phyloP scores from a whole-genome alignment of 345 rosid genomes.

The Citrus sp. region DNA sequence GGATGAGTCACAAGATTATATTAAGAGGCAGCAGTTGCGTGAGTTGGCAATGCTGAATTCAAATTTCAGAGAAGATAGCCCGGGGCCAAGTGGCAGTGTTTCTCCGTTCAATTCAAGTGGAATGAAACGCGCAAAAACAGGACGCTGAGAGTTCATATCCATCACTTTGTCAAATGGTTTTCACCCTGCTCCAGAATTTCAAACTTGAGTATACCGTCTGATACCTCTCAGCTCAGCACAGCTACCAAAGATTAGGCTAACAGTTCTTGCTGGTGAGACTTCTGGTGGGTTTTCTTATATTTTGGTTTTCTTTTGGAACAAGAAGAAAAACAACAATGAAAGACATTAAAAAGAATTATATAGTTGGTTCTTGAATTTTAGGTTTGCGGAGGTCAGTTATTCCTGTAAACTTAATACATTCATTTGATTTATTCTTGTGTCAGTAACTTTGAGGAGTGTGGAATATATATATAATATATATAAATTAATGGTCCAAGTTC shows the following conservation, averaged over 20 bases:
- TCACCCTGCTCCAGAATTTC: slow-evolving; percentile 23
- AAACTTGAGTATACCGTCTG: slow-evolving; percentile 28
- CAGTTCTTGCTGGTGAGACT: slow-evolving; percentile 49
- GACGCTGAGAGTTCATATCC: slow-evolving; percentile 42
- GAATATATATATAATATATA: slow-evolving; percentile 18
- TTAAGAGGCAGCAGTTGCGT: slow-evolving; percentile 93
- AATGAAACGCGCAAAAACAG: slow-evolving; percentile 96
- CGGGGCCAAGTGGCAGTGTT: slow-evolving; percentile 91
- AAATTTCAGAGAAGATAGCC: slow-evolving; percentile 91
- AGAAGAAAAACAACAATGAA: slow-evolving; percentile 14
- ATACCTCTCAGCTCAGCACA: slow-evolving; percentile 33
- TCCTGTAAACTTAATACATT: slow-evolving; percentile 39
- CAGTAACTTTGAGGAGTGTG: slow-evolving; percentile 35
- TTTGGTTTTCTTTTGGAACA: slow-evolving; percentile 22
- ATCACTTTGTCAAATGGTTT: slow-evolving; percentile 20
- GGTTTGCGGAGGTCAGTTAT: slow-evolving; percentile 44
- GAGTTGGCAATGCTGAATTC: slow-evolving; percentile 91
- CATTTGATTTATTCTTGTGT: slow-evolving; percentile 66
- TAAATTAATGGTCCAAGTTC: slow-evolving; percentile 14
- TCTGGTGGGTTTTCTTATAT: slow-evolving; percentile 27
- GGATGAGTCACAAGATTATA: slow-evolving; percentile 96
- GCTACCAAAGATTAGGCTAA: slow-evolving; percentile 41
- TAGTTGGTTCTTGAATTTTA: slow-evolving; percentile 34
- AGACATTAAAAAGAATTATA: slow-evolving; percentile 20
- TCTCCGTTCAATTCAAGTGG: slow-evolving; percentile 95